phyloP scores from a whole-genome alignment of 2,329 filamentous ascomycete species.

The Neonectria coccinea region DNA sequence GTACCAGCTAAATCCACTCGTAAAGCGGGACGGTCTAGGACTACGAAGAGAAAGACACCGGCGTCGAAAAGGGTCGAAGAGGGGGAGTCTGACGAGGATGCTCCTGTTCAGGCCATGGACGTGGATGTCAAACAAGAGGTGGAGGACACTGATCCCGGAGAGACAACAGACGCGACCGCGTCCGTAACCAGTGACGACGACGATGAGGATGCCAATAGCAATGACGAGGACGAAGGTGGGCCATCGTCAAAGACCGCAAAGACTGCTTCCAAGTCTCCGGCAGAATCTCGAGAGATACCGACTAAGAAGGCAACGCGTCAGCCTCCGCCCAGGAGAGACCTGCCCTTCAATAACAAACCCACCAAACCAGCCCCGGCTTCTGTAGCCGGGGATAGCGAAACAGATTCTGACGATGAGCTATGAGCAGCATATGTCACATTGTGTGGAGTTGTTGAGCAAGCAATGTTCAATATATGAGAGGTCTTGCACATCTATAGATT shows the following conservation, averaged over 20 bases:
- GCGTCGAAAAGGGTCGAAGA: constrained; percentile 55
- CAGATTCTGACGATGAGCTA: constrained; percentile 68
- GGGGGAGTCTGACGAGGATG: constrained; percentile 56
- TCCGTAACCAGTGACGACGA: constrained; percentile 59
- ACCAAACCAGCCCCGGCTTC: constrained; percentile 43
- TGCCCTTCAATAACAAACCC: constrained; percentile 60
- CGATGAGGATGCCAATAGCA: constrained; percentile 53
- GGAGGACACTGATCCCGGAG: constrained; percentile 56
- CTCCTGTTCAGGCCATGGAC: constrained; percentile 61
- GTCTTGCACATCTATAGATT: constrained; percentile 9
- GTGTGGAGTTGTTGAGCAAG: constrained; percentile 6
- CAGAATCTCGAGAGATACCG: constrained; percentile 22
- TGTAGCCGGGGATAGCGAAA: constrained; percentile 56
- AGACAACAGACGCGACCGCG: constrained; percentile 55
- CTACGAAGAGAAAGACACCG: constrained; percentile 63
- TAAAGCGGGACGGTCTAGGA: constrained; percentile 53
- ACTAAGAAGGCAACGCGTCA: constrained; percentile 38
- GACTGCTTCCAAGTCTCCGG: constrained; percentile 4
- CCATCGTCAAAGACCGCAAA: constrained; percentile 18
- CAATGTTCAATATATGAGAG: background rate
- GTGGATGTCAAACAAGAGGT: constrained; percentile 55
- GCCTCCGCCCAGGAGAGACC: constrained; percentile 54
- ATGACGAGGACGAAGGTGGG: constrained; percentile 34
- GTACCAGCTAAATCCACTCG: constrained; percentile 42
- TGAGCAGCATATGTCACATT: constrained; percentile 46